Percentiles rank a stretch among this genome's conserved stretches.
Evolutionary conservation across 2,329 filamentous ascomycete species (phyloP).

Genomic region (Trichoderma sp.): DNA sequence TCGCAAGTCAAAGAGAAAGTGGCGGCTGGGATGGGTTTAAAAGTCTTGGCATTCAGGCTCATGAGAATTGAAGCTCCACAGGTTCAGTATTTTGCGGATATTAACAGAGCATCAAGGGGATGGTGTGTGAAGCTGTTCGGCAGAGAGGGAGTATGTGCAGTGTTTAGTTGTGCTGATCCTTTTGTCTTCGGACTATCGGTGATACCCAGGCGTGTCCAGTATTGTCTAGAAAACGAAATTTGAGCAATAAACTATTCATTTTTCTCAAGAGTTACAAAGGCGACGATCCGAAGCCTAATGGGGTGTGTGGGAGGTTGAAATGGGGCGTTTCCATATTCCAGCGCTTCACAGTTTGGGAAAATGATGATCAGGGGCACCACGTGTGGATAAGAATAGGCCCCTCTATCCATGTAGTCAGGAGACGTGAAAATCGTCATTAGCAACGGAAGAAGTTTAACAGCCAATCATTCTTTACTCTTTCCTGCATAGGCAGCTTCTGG

Average conservation of each 20-base stretch:
- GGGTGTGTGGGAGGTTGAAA: neutral
- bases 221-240: neutral
- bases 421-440: neutral
- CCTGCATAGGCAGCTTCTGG: neutral
- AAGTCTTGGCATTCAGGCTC: neutral
- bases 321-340: neutral
- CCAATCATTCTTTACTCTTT: neutral
- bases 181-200: neutral
- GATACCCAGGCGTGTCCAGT: neutral
- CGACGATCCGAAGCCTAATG: neutral
- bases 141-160: neutral
- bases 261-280: neutral
- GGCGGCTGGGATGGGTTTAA: neutral
- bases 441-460: neutral
- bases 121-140: neutral
- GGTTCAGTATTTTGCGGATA: neutral
- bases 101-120: neutral
- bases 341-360: neutral
- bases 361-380: slow-evolving; percentile 14
- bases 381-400: neutral
- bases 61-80: neutral
- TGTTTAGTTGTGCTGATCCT: neutral
- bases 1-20: neutral
- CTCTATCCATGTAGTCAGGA: neutral
- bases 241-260: neutral